Evolutionary conservation across 495 filamentous ascomycete genomes (phyloP), one percentile per base, ranked within the genome.

Genomic region (Talaromyces ruber): DNA sequence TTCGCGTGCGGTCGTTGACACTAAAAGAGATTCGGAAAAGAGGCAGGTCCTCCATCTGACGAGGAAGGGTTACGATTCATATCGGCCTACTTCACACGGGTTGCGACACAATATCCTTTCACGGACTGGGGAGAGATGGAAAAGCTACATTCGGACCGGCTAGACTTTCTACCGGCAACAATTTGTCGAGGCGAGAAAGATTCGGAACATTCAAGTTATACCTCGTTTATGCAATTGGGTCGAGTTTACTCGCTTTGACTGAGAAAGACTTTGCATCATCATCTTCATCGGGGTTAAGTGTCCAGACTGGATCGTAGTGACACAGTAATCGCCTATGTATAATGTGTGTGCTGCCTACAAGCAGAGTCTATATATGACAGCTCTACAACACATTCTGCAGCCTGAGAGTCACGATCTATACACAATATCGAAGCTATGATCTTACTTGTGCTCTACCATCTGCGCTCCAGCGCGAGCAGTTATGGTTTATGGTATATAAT

Each of bases 201-300:
- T 73, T 72, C 39, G 72, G 64, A 1, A 61, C 62, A 16, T 80
- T 78, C 61, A 77, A 78, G 58, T 61, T 79, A 5, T 79, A 76
- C 59, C 73, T 78, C 72, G 70, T 78, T 1, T 78, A 80, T 65
- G 75, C 72, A 14, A 75, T 78, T 25, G 76, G 76, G 2, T 68
- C 74, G 3, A 67, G 64, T 8, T 66, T 77, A 32, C 65, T 75
- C 16, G 70, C 72, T 34, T 67, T 75, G 59, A 76, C 75, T 0
- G 75, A 75, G 62, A 64, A 60, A 55, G 71, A 76, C 59, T 65
- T 45, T 45, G 39, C 28, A 29, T 29, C 28, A 29, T 29, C 39
- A 45, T 45, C 39, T 12, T 45, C 39, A 14, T 45, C 39, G 9
- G 39, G 2, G 39, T 3, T 45, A 45, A 45, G 39, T 29, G 28